Base-by-base conservation (phyloP, 768 basidiomycete species). In the Strobilomyces dryophilus region DNA sequence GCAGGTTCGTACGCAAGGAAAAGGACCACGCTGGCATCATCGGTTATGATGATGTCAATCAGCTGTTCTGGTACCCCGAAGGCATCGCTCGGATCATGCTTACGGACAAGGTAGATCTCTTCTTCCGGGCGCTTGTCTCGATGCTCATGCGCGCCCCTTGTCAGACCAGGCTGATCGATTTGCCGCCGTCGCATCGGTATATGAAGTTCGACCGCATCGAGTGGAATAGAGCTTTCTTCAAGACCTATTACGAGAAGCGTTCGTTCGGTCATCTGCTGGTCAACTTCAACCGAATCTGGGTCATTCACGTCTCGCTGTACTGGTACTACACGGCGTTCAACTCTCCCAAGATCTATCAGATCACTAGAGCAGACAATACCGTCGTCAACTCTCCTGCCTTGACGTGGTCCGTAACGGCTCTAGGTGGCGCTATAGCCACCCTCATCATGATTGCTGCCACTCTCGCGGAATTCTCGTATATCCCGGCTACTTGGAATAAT, bases 251-350 rank as follows among this genome's bases (percentile, higher is more conserved):
- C 58, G 97, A 99, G 71, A 93, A 94, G 66, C 92, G 97, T 29
- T 95, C 95, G 0, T 92, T 95, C 70, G 89, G 93, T 37, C 97
- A 99, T 70, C 79, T 98, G 2, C 81, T 98, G 53, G 95, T 99
- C 80, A 98, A 99, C 79, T 99, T 99, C 78, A 98, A 98, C 75
- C 91, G 95, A 44, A 92, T 99, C 61, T 99, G 97, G 95, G 93
- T 98, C 71, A 88, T 95, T 57, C 97, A 98, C 73, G 77, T 99
- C 53, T 83, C 95, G 31, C 72, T 98, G 67, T 98, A 87, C 78
- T 98, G 88, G 82, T 98, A 86, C 74, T 98, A 97, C 75, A 98
- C 95, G 18, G 79, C 95, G 36, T 97, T 80, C 76, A 98, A 98
- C 72, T 88, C 94, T 15, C 92, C 92, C 1, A 83, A 80, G 34